Conservation (phyloP, 2,329 filamentous ascomycete genomes). For the Cercospora canescens region DNA sequence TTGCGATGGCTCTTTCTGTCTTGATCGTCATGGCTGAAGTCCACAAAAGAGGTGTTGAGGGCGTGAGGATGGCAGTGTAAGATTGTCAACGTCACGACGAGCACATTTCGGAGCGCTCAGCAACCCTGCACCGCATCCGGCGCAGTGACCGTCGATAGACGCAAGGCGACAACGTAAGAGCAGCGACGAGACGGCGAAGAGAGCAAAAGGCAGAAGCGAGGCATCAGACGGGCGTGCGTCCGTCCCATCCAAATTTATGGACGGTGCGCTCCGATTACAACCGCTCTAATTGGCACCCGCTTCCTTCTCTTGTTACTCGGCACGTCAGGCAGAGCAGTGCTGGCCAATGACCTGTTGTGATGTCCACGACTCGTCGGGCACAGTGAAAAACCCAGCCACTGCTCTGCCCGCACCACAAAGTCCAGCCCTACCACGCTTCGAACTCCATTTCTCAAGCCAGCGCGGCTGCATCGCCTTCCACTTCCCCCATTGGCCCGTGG, state of each 20-base stretch:
- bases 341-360: neutral
- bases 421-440: slow-evolving; percentile 2
- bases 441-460: neutral
- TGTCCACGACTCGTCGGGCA: neutral
- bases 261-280: neutral
- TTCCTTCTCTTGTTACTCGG: neutral
- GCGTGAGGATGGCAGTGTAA: neutral
- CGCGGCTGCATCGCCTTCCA: neutral
- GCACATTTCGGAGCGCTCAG: neutral
- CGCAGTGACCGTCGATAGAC: neutral
- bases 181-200: neutral
- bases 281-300: neutral
- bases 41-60: neutral
- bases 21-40: neutral
- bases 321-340: neutral
- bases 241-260: neutral
- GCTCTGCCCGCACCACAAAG: no score
- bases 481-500: neutral
- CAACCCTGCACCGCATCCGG: neutral
- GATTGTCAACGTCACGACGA: neutral
- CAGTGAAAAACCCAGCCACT: neutral
- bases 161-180: neutral
- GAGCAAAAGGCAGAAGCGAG: neutral
- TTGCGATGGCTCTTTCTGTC: neutral
- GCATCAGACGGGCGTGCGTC: neutral